A percentile compares a stretch with the other conserved stretches of the same genome.
Conservation (phyloP, 352 stramenopile species). For the Blastocystis sp. region DNA sequence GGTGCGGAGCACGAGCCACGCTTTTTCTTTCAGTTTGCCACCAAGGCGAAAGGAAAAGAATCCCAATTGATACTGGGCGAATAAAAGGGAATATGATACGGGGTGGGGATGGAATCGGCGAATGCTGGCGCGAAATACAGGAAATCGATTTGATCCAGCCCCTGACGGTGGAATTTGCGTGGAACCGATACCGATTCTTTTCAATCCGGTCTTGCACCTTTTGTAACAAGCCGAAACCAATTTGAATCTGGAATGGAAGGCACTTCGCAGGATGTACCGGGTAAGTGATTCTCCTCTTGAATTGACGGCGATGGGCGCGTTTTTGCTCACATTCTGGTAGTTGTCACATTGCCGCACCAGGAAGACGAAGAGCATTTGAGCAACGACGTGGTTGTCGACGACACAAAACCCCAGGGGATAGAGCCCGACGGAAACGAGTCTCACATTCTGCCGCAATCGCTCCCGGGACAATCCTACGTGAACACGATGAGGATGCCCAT, state of each 20-base stretch:
- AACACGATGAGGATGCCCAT: slow-evolving; percentile 41
- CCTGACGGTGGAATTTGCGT: background rate
- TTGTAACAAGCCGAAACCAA: background rate
- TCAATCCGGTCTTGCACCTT: background rate
- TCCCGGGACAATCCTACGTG: slow-evolving; percentile 21
- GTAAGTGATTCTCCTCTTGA: background rate
- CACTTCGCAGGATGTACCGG: slow-evolving; percentile 16
- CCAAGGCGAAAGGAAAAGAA: background rate
- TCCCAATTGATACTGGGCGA: background rate
- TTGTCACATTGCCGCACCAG: background rate
- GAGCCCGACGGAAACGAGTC: slow-evolving; percentile 11
- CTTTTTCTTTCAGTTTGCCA: background rate
- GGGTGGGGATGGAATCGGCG: background rate
- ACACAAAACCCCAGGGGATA: slow-evolving; percentile 5
- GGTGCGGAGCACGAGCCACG: background rate
- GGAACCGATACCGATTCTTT: background rate
- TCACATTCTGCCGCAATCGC: slow-evolving; percentile 16
- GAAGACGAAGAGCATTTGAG: slow-evolving; percentile 43
- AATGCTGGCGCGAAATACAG: background rate
- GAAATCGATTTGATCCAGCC: background rate
- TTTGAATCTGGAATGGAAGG: slow-evolving; percentile 68
- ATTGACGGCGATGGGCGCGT: background rate
- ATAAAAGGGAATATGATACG: slow-evolving; percentile 6
- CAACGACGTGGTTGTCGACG: background rate
- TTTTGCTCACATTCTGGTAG: slow-evolving; percentile 24